These are phyloP conservation scores for Beauveria rudraprayagi DNA, from an alignment of 2,329 filamentous ascomycete species.

Conservation along the genomic window DNA sequence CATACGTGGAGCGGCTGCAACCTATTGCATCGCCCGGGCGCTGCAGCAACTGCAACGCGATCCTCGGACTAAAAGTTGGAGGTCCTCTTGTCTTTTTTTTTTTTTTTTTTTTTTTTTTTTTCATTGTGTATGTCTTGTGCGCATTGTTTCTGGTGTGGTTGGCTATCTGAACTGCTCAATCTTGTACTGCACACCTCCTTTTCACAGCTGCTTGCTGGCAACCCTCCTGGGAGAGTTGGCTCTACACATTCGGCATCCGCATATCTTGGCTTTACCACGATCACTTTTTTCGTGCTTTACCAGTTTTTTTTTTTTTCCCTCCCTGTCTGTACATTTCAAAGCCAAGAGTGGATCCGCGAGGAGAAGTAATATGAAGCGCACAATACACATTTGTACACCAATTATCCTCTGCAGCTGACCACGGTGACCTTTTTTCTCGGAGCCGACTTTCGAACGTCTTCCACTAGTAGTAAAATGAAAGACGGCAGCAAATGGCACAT, in stretches of 20 bases:
- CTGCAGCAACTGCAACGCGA: neutral
- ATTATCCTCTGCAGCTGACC: too few relatives aligned
- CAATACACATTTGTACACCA: neutral
- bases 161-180: neutral
- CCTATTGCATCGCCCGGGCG: neutral
- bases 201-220: neutral
- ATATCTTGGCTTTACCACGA: neutral
- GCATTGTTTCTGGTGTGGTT: neutral
- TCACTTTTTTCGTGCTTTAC: neutral
- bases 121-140: neutral
- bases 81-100: neutral
- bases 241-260: neutral
- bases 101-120: neutral
- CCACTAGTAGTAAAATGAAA: neutral
- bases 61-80: neutral
- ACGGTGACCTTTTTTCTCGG: too few relatives aligned
- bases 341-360: neutral
- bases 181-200: neutral
- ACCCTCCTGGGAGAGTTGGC: neutral
- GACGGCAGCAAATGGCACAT: neutral
- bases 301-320: too few relatives aligned
- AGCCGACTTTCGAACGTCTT: too few relatives aligned
- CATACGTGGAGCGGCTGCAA: neutral
- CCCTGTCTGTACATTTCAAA: neutral
- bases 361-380: neutral